phyloP scores from a whole-genome alignment of 1,284 basidiomycete species.

The Cutaneotrichosporon daszewskae region DNA sequence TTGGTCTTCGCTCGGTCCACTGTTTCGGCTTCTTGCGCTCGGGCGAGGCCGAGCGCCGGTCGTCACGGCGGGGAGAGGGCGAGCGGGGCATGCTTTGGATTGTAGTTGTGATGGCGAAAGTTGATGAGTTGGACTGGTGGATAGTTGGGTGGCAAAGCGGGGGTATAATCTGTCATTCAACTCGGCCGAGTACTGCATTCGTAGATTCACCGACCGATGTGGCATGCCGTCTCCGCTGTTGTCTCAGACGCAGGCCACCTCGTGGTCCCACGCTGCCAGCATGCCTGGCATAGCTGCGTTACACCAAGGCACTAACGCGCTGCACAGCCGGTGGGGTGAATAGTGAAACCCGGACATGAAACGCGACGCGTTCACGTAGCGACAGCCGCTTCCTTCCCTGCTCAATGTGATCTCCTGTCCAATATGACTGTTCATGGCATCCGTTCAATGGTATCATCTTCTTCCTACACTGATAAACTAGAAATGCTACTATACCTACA shows the following conservation, averaged over 20 bases:
- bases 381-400: too few relatives aligned
- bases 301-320: too few relatives aligned
- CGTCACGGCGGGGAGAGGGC: constrained; percentile 24
- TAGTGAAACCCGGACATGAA: too few relatives aligned
- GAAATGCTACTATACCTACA: neutral
- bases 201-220: too few relatives aligned
- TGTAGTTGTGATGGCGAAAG: neutral
- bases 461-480: neutral
- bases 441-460: too few relatives aligned
- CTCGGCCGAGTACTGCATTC: neutral
- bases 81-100: constrained; percentile 29
- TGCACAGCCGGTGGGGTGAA: too few relatives aligned
- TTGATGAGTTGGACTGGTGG: neutral
- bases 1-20: constrained; percentile 24
- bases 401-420: too few relatives aligned
- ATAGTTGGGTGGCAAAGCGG: constrained; percentile 2
- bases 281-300: too few relatives aligned
- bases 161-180: neutral
- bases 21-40: constrained; percentile 9
- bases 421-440: neutral
- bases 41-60: constrained; percentile 14
- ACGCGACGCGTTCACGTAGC: too few relatives aligned
- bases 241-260: too few relatives aligned
- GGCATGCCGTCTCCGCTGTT: too few relatives aligned
- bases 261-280: too few relatives aligned